phyloP scores from a whole-genome alignment of 495 filamentous ascomycete genomes.

The Echria macrotheca region DNA sequence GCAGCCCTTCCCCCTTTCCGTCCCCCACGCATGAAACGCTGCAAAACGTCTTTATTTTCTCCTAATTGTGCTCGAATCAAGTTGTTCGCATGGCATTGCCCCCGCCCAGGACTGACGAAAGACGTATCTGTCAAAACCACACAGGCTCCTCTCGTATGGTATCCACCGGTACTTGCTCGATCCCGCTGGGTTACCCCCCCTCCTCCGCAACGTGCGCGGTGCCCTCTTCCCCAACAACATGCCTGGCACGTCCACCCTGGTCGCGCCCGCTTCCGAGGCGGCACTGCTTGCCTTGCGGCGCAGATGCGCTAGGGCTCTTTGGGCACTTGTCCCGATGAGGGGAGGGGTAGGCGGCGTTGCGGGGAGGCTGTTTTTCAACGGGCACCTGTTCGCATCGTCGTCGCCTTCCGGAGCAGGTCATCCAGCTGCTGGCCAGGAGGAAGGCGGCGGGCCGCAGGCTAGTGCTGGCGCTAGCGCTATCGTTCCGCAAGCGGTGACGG shows the following conservation, averaged over 20 bases:
- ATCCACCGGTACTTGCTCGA: conserved; percentile 61
- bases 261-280: conserved; percentile 42
- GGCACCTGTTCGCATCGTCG: neutral
- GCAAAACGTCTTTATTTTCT: conserved; percentile 10
- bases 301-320: conserved; percentile 49
- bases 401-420: neutral
- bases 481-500: neutral
- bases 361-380: neutral
- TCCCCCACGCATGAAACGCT: conserved; percentile 24
- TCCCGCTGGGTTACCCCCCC: conserved; percentile 62
- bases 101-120: conserved; percentile 3
- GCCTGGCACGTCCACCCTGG: conserved; percentile 41
- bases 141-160: conserved; percentile 68
- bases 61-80: neutral
- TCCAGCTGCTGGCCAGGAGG: neutral
- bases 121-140: conserved; percentile 6
- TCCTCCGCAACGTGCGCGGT: conserved; percentile 66
- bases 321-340: conserved; percentile 41
- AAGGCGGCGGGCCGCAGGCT: neutral
- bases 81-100: neutral
- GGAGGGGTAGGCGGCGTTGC: neutral
- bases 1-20: conserved; percentile 3
- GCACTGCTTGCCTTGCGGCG: conserved; percentile 43
- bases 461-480: neutral
- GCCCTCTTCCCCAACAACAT: conserved; percentile 77